Evolutionary conservation across 352 stramenopile genomes (phyloP).

Genomic region (Peronospora farinosa): DNA sequence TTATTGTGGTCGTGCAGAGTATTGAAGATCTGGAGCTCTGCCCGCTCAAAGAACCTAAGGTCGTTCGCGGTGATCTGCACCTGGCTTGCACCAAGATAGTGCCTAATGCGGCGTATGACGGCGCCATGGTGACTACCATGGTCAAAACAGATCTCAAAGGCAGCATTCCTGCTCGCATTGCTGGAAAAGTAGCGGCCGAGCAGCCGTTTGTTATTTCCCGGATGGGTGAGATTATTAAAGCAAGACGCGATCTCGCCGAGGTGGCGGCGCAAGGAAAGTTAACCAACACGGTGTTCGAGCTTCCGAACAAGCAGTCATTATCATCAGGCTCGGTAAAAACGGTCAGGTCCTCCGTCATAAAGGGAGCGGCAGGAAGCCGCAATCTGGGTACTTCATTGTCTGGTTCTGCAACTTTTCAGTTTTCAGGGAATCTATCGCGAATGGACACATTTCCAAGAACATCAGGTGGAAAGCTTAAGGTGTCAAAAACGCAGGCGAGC

Average conservation of each 20-base stretch:
- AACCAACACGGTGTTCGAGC: constrained; percentile 43
- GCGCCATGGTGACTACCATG: constrained; percentile 57
- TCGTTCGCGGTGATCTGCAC: constrained; percentile 61
- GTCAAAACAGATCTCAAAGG: constrained; percentile 70
- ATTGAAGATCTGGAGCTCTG: constrained; percentile 52
- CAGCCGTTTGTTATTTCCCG: constrained; percentile 60
- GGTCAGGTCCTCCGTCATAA: constrained; percentile 2
- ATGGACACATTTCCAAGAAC: too few relatives aligned
- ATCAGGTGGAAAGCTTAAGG: background rate
- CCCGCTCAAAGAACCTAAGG: constrained; percentile 60
- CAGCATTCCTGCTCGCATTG: constrained; percentile 56
- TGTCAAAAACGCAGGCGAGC: background rate
- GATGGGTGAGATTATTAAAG: constrained; percentile 50
- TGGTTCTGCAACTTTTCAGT: background rate
- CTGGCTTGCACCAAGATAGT: constrained; percentile 63
- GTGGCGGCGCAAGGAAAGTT: constrained; percentile 36
- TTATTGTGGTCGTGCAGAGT: constrained; percentile 61
- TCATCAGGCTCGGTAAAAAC: constrained; percentile 13
- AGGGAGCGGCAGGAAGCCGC: background rate
- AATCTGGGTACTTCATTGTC: constrained; percentile 3
- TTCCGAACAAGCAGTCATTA: constrained; percentile 12
- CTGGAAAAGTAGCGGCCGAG: constrained; percentile 53
- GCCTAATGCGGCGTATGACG: constrained; percentile 49
- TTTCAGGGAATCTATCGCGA: too few relatives aligned
- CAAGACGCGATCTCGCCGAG: constrained; percentile 33